These are phyloP conservation scores for Zygnema cylindricum DNA, from an alignment of 139 green algal genomes.

Conservation along the genomic window DNA sequence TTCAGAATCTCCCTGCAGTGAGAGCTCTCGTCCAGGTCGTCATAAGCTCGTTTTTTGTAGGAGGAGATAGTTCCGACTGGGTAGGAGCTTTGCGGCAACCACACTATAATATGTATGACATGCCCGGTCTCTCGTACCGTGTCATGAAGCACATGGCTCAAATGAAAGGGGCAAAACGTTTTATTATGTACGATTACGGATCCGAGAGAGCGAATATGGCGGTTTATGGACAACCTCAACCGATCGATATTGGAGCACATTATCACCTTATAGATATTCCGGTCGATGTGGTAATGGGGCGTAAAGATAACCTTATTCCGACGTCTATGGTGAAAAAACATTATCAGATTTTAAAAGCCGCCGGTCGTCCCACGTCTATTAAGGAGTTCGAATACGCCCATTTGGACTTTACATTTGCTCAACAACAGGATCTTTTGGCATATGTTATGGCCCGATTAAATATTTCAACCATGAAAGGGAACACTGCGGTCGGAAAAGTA, in stretches of 20 bases:
- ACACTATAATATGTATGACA: slow-evolving; percentile 84
- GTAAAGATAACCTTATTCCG: slow-evolving; percentile 81
- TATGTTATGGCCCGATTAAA: slow-evolving; percentile 66
- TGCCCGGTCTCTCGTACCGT: slow-evolving; percentile 81
- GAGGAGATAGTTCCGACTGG: slow-evolving; percentile 83
- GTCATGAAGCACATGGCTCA: slow-evolving; percentile 55
- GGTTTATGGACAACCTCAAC: slow-evolving; percentile 71
- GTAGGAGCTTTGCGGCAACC: slow-evolving; percentile 83
- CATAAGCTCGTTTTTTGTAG: slow-evolving; percentile 57
- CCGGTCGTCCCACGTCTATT: slow-evolving; percentile 69
- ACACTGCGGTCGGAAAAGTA: neutral
- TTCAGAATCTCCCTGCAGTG: slow-evolving; percentile 73
- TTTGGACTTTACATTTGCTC: slow-evolving; percentile 89
- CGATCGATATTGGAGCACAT: slow-evolving; percentile 77
- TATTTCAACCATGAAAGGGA: neutral
- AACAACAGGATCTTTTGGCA: slow-evolving; percentile 72
- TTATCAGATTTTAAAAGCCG: slow-evolving; percentile 41
- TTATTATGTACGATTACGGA: slow-evolving; percentile 89
- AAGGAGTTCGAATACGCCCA: slow-evolving; percentile 89
- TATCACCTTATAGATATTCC: slow-evolving; percentile 83
- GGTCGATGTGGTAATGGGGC: slow-evolving; percentile 84
- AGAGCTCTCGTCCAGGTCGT: slow-evolving; percentile 65
- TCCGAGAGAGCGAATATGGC: slow-evolving; percentile 51
- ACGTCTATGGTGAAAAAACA: slow-evolving; percentile 64
- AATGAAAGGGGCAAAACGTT: slow-evolving; percentile 62